Percentiles rank a stretch among this genome's conserved stretches.
Evolutionary conservation across 441 rosid genomes (phyloP).

Genomic region (Erysimum pusillum): DNA sequence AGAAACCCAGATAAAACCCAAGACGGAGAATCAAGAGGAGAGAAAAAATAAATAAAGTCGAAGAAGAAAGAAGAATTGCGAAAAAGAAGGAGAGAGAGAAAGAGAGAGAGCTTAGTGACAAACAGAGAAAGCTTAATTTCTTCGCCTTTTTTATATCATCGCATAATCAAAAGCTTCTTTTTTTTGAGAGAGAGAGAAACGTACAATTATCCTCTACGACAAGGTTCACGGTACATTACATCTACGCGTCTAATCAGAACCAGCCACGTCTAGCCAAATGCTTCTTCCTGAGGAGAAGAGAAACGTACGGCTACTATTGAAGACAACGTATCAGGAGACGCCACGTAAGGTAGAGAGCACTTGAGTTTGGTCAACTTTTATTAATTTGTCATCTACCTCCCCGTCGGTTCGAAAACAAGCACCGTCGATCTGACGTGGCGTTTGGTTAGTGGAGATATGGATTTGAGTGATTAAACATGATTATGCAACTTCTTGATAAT

Average conservation of each 20-base stretch:
- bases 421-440: constrained; percentile 45
- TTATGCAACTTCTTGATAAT: neutral
- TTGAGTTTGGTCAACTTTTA: constrained; percentile 36
- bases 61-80: constrained; percentile 39
- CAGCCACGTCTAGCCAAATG: constrained; percentile 8
- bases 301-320: constrained; percentile 41
- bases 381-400: constrained; percentile 19
- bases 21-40: constrained; percentile 19
- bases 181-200: neutral
- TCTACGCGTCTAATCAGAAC: neutral
- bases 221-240: constrained; percentile 18
- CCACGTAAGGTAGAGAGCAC: constrained; percentile 19
- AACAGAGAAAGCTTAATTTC: constrained; percentile 42
- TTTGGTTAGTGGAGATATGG: constrained; percentile 17
- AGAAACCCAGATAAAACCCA: constrained; percentile 36
- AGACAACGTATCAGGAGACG: neutral
- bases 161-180: constrained; percentile 17
- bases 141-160: constrained; percentile 36
- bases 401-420: constrained; percentile 33
- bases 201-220: constrained; percentile 5
- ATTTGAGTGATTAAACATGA: constrained; percentile 24
- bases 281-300: neutral
- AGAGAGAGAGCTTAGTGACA: constrained; percentile 39
- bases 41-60: neutral
- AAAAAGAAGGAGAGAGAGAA: constrained; percentile 34